Base-by-base conservation (phyloP, 2,329 filamentous ascomycete genomes). In the Neoarthrinium moseri region DNA sequence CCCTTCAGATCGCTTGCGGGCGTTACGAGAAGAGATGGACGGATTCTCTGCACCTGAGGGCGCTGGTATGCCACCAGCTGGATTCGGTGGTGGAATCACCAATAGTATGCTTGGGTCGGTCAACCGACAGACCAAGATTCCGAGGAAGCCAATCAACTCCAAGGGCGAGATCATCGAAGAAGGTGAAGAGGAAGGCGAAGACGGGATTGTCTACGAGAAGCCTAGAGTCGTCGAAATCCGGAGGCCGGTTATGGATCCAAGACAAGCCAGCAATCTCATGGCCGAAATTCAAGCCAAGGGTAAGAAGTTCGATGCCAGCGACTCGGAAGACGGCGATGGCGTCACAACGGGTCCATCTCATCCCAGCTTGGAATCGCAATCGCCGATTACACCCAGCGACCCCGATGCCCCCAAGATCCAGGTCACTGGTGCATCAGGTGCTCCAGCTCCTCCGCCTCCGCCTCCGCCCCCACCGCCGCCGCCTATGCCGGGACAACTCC, bases 21-120 rank as follows among this genome's bases (percentile, higher is more conserved):
- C 95, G 54, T 76, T 97, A 40, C 86, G 94, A 48, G 92, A 97
- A 68, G 86, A 91, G 68, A 99, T 99, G 94, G 94, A 97, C 51
- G 75, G 76, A 43, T 75, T 75, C 45, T 60, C 70, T 51, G 70
- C 53, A 66, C 78, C 59, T 66, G 77, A 62, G 56, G 78, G 67
- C 4, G 60, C 66, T 22, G 73, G 67, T 21, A 77, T 78, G 29
- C 77, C 81, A 8, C 79, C 78, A 18, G 72, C 74, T 41, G 81
- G 87, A 54, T 80, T 91, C 56, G 83, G 81, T 50, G 83, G 86
- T 60, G 86, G 84, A 56, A 41, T 83, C 81, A n/a, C 22, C 50
- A 83, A 86, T 60, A 86, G 84, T 56, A 81, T 89, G 53, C 78
- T 96, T 39, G 87, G 87, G 44, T 86, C 81, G 52, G 84, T 89